A percentile compares a stretch with the other conserved stretches of the same genome.
phyloP scores from a whole-genome alignment of 202 grass and related monocot genomes.

The Zoysia matrella region DNA sequence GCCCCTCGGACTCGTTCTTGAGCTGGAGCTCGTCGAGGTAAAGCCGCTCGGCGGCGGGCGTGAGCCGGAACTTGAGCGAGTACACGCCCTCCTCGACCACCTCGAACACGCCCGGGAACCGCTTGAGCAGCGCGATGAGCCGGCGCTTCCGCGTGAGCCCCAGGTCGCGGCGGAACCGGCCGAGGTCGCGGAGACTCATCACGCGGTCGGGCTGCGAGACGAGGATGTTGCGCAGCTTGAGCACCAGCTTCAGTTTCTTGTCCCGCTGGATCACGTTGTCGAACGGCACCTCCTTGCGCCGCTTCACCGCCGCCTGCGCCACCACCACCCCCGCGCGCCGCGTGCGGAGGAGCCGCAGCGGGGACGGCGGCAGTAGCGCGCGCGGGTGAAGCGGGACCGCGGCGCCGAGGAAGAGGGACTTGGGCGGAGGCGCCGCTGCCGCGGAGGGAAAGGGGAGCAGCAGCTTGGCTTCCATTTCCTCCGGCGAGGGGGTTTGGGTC shows the following conservation, averaged over 20 bases:
- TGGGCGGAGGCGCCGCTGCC: slow-evolving; percentile 12
- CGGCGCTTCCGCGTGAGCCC: slow-evolving; percentile 92
- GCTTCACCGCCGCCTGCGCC: slow-evolving; percentile 74
- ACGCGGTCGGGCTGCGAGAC: slow-evolving; percentile 72
- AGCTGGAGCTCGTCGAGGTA: slow-evolving; percentile 85
- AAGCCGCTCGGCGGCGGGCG: slow-evolving; percentile 75
- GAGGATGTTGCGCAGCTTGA: slow-evolving; percentile 92
- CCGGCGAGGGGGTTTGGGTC: background rate
- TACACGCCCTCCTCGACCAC: slow-evolving; percentile 93
- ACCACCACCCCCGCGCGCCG: slow-evolving; percentile 27
- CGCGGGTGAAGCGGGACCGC: slow-evolving; percentile 36
- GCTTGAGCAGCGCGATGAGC: slow-evolving; percentile 86
- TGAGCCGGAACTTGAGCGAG: slow-evolving; percentile 80
- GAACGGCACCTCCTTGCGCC: slow-evolving; percentile 86
- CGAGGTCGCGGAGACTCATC: slow-evolving; percentile 90
- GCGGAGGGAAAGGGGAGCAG: slow-evolving; percentile 49
- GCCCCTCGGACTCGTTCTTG: slow-evolving; percentile 82
- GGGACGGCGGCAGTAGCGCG: background rate
- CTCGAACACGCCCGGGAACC: slow-evolving; percentile 84
- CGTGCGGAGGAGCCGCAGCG: slow-evolving; percentile 19
- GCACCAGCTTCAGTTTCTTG: slow-evolving; percentile 94
- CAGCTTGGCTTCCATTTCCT: slow-evolving; percentile 51
- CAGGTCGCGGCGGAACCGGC: slow-evolving; percentile 85
- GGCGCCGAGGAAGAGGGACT: slow-evolving; percentile 51
- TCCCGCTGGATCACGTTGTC: slow-evolving; percentile 93